Base-by-base conservation (phyloP, 768 basidiomycete genomes). In the Collybiopsis luxurians region DNA sequence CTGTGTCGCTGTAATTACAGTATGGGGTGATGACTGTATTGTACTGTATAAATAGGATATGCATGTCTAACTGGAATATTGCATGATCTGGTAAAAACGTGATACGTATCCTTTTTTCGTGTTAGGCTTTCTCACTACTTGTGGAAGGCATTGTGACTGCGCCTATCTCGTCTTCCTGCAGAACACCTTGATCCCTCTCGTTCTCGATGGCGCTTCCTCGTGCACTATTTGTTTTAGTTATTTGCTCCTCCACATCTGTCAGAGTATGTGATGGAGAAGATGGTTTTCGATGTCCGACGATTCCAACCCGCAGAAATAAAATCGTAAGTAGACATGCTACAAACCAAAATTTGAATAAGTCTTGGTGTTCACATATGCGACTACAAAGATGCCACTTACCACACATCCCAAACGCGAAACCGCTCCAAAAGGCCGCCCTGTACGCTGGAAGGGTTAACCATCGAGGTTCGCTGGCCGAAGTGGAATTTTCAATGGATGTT, bases 371-470 rank as follows among this genome's bases (percentile, higher is more conserved):
- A 9, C 15, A 11, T 15, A 15, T 49, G 30, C 12, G 47, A 47
- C 12, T 6, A 28, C 4, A 23, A 24, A 56, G 9, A 42, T 45
- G 19, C 10, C 21, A 42, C 28, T 69, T 61, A 85, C 87, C 84
- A 28, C 84, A 61, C 28, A 84, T 67, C 4, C 83, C 82, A 66
- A 90, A 89, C 10, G 77, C 82, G 58, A 84, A 83, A 7, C 70
- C 68, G 0, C 79, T 77, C 87, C 88, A 92, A 61, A 86, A 79
- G 2, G 87, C 87, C 19, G 80, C 77, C 31, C 74, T 71, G 66
- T 89, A 92, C 30, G 81, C 82, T 17, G 61, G 49, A n/a, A 89
- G 69, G 55, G 76, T 70, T 3, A 79, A 76, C 0, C 64, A 36
- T 17, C 12, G 44, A 0, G 75, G 73, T 27, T 73, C 68, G 2